Conservation (phyloP, 2,329 filamentous ascomycete species). For the Fusarium denticulatum region DNA sequence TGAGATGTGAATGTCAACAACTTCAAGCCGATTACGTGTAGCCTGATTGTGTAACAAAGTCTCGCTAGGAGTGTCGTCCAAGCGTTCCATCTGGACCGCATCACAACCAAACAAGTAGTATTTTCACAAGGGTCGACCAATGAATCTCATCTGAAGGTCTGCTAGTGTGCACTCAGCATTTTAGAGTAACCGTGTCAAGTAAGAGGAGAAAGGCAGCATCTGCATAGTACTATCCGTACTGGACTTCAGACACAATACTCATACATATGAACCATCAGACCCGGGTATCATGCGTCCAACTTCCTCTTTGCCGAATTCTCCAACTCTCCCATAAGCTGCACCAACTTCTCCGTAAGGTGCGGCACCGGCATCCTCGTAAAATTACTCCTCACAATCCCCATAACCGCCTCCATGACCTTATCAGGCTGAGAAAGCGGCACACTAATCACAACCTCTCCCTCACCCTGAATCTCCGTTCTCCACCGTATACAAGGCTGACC, state of each 20-base stretch:
- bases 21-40: fast-evolving
- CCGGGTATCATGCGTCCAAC: constrained; percentile 13
- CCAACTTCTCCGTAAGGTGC: constrained; percentile 24
- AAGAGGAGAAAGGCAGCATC: background rate
- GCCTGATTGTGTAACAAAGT: background rate
- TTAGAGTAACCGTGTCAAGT: background rate
- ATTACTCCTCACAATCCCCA: constrained; percentile 15
- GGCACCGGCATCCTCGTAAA: constrained; percentile 14
- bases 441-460: constrained; percentile 7
- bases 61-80: background rate
- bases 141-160: background rate
- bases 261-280: too few relatives aligned
- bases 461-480: constrained; percentile 1
- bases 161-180: background rate
- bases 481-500: constrained; percentile 27
- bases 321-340: constrained; percentile 30
- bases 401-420: constrained; percentile 26
- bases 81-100: fast-evolving
- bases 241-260: background rate
- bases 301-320: constrained; percentile 30
- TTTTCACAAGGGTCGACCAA: background rate
- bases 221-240: background rate
- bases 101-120: background rate
- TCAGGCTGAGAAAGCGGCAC: constrained; percentile 21
- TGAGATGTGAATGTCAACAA: background rate